A percentile compares a stretch with the other conserved stretches of the same genome.
Evolutionary conservation across 805 yeast genomes (phyloP).

Genomic region (Metschnikowia orientalis): DNA sequence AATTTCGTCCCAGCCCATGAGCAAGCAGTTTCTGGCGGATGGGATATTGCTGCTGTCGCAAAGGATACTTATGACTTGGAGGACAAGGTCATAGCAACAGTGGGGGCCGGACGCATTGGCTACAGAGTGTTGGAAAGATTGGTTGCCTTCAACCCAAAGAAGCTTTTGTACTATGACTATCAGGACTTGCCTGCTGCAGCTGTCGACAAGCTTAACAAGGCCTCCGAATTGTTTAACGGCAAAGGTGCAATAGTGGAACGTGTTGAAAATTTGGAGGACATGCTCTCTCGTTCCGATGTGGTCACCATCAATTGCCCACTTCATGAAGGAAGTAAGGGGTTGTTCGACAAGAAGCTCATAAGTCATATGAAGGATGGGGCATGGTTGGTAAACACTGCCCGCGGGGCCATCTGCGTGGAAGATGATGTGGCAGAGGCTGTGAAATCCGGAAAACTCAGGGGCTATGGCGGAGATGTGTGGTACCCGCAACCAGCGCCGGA

Average conservation of each 20-base stretch:
- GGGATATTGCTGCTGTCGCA: constrained; percentile 74
- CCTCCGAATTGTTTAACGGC: constrained; percentile 40
- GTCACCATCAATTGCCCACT: constrained; percentile 77
- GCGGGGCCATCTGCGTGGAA: constrained; percentile 74
- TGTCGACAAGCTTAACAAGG: constrained; percentile 33
- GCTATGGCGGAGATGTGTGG: constrained; percentile 88
- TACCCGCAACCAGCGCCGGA: constrained; percentile 78
- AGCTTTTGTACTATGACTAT: constrained; percentile 70
- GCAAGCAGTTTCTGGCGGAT: constrained; percentile 54
- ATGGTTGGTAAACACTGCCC: constrained; percentile 71
- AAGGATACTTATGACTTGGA: constrained; percentile 72
- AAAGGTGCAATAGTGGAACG: constrained; percentile 50
- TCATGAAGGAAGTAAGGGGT: constrained; percentile 63
- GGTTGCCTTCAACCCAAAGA: constrained; percentile 69
- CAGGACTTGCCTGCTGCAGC: constrained; percentile 59
- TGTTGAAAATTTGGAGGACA: constrained; percentile 56
- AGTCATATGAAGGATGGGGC: constrained; percentile 71
- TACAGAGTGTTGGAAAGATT: constrained; percentile 69
- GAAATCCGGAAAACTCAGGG: constrained; percentile 61
- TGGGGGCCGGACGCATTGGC: constrained; percentile 81
- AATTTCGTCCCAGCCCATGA: constrained; percentile 78
- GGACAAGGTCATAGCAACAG: constrained; percentile 72
- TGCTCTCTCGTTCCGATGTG: constrained; percentile 64
- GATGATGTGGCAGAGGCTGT: constrained; percentile 76
- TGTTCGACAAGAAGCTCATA: constrained; percentile 61